phyloP scores from a whole-genome alignment of 345 rosid genomes.

The Diplotaxis tenuifolia region DNA sequence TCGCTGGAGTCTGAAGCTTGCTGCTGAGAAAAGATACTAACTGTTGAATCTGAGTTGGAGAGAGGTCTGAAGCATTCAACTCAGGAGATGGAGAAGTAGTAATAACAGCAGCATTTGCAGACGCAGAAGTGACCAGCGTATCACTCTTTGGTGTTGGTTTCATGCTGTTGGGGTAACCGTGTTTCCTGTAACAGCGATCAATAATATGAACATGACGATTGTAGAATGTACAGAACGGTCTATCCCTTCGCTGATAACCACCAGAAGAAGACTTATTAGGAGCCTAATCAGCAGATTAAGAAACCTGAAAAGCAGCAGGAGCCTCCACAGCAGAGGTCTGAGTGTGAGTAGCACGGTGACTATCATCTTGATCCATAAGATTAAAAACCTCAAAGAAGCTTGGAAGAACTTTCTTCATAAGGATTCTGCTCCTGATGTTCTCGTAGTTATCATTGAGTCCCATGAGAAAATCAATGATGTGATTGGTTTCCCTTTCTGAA shows the following conservation, averaged over 20 bases:
- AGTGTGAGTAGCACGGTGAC: not conserved
- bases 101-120: too few species aligned
- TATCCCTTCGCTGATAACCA: not conserved
- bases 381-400: not conserved
- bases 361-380: not conserved
- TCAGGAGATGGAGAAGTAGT: too few species aligned
- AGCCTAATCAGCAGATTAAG: too few species aligned
- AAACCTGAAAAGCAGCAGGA: not conserved
- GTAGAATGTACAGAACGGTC: not conserved
- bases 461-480: not conserved
- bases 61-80: too few species aligned
- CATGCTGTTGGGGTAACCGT: not conserved
- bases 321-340: too few species aligned
- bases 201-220: not conserved
- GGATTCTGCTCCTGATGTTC: not conserved
- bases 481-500: not conserved
- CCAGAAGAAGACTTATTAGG: not conserved
- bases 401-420: not conserved
- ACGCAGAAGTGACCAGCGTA: too few species aligned
- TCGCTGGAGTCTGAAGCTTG: accelerated
- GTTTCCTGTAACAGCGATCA: not conserved
- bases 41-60: not conserved
- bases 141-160: too few species aligned
- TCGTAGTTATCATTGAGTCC: not conserved
- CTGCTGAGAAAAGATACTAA: not conserved